Base-by-base conservation (phyloP, 225 moss, liverwort and hornwort species). In the Antitrichia curtipendula region DNA sequence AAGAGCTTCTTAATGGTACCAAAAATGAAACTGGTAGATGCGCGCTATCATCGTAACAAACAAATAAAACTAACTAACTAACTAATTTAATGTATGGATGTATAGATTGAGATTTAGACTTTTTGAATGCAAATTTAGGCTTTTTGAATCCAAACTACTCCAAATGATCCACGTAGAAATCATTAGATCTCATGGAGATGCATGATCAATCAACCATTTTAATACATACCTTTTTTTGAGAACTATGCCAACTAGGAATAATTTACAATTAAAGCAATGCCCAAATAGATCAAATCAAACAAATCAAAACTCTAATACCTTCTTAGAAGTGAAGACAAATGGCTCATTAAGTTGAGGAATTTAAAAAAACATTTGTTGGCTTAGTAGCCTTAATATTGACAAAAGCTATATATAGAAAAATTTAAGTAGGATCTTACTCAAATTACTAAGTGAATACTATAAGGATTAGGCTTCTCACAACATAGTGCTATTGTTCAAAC, bases 11-110 rank as follows among this genome's bases (percentile, higher is more conserved):
- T 21, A 56, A 56, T 21, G 56, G 56, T 21, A 56, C 56, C 21
- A 22, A 56, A 3, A 56, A 21, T 22, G 21, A 1, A 0, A 22
- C 4, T 9, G 7, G 9, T 9, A 1, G 58, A 25, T 1, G 1
- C 2, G 4, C 12, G 25, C 11, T 58, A 5, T 58, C 6, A 24
- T 1, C 5, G 2, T 58, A 58, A 24, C 58, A 24, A 57, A 63
- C 4, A 18, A 64, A 32, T 4, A 50, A 50, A 50, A 50, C 15
- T 14, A 50, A 14, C 50, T 50, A 50, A 63, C 16, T 7, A 16
- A 16, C 2, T 15, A 31, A 31, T 62, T 31, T 7, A 14, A 16
- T 16, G 32, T 31, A 32, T 31, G 13, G 4, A 32, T 32, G 31
- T 8, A 63, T 62, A 7, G 4, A 32, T 34, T 14, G 64, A 64